Conservation (phyloP, 345 rosid genomes). For the Murraya koenigii region DNA sequence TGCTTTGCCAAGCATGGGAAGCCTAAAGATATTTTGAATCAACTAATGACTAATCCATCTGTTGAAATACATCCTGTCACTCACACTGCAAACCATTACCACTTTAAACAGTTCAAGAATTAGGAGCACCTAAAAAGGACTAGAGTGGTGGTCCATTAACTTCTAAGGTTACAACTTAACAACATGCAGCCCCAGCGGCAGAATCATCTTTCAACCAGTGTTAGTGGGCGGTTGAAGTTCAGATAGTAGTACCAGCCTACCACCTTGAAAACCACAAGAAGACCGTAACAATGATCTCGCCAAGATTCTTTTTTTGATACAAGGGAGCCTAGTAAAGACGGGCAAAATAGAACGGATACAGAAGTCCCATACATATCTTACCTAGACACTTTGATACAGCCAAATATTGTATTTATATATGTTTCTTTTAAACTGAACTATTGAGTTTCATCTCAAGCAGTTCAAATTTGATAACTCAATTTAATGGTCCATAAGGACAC, state of each 20-base stretch:
- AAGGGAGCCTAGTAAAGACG: too few relatives aligned
- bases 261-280: neutral
- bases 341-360: too few relatives aligned
- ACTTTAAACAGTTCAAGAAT: neutral
- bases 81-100: neutral
- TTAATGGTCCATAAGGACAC: too few relatives aligned
- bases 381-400: neutral
- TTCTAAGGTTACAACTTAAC: neutral
- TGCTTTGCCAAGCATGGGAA: neutral
- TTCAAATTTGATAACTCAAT: too few relatives aligned
- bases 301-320: too few relatives aligned
- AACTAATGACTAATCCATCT: neutral
- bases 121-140: neutral
- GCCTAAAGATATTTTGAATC: neutral
- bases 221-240: neutral
- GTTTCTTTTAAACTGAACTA: neutral
- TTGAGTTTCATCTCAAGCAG: neutral
- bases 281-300: neutral
- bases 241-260: neutral
- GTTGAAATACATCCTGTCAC: neutral
- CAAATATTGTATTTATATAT: too few relatives aligned
- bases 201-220: neutral
- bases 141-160: neutral
- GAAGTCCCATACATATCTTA: too few relatives aligned
- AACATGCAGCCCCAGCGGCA: neutral